These are phyloP conservation scores for Mucor ambiguus DNA, from an alignment of 371 early-diverging fungal species.

Conservation along the genomic window DNA sequence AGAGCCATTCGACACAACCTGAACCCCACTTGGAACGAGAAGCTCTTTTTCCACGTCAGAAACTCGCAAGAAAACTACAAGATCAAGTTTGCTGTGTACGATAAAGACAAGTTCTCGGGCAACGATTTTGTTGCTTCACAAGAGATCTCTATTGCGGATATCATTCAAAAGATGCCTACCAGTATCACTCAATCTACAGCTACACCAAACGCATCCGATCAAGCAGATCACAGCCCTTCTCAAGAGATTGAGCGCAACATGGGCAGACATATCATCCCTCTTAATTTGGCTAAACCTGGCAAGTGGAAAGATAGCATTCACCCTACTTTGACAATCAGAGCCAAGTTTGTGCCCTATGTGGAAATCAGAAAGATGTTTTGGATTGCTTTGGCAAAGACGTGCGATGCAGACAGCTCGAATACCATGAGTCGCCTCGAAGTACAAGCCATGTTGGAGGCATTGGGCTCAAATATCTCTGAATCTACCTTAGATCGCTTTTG, in stretches of 20 bases:
- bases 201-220: neutral
- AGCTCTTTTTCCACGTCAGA: constrained; percentile 67
- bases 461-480: constrained; percentile 75
- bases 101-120: constrained; percentile 75
- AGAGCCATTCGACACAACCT: constrained; percentile 64
- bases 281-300: constrained; percentile 37
- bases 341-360: constrained; percentile 67
- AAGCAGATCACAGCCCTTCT: constrained; percentile 8
- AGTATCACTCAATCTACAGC: neutral
- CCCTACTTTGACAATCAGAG: constrained; percentile 54
- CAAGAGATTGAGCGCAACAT: constrained; percentile 54
- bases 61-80: constrained; percentile 58
- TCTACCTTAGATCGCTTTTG: constrained; percentile 70
- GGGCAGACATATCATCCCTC: constrained; percentile 39
- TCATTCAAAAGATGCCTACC: constrained; percentile 27
- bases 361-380: constrained; percentile 76
- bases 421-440: constrained; percentile 63
- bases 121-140: constrained; percentile 73
- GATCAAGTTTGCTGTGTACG: constrained; percentile 74
- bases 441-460: constrained; percentile 74
- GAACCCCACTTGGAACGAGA: constrained; percentile 75
- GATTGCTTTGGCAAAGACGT: constrained; percentile 67
- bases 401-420: constrained; percentile 62
- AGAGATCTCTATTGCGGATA: constrained; percentile 47
- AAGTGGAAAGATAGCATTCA: constrained; percentile 45